These are phyloP conservation scores for Neofusicoccum laricinum DNA, from an alignment of 2,329 filamentous ascomycete species.

Conservation along the genomic window DNA sequence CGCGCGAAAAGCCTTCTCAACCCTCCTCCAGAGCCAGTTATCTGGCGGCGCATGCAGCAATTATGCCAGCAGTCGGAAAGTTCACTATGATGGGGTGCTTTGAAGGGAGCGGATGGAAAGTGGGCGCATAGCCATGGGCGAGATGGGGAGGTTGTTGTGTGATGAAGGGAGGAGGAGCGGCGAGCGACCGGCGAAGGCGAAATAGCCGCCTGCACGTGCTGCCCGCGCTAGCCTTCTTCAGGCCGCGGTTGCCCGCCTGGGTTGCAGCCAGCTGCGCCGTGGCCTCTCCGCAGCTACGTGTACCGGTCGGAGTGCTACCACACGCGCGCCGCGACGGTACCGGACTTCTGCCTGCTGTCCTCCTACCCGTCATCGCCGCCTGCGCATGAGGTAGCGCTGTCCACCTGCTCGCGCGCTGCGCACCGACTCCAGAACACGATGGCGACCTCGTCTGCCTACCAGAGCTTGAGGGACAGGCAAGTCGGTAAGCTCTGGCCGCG, in stretches of 20 bases:
- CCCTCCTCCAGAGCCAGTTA: slow-evolving; percentile 17
- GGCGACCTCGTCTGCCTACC: slow-evolving; percentile 45
- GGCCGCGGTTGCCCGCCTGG: neutral
- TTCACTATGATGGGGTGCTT: slow-evolving; percentile 17
- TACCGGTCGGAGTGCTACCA: neutral
- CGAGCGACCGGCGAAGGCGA: slow-evolving; percentile 19
- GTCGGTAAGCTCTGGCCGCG: slow-evolving; percentile 55
- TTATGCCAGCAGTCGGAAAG: slow-evolving; percentile 14
- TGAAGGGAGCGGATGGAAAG: slow-evolving; percentile 29
- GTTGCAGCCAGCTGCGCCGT: slow-evolving; percentile 10
- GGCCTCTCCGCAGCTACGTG: slow-evolving; percentile 7
- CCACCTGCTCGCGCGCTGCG: slow-evolving; percentile 28
- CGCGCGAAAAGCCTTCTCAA: slow-evolving; percentile 16
- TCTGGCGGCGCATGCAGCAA: slow-evolving; percentile 16
- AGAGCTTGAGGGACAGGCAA: slow-evolving; percentile 68
- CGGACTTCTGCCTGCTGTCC: neutral
- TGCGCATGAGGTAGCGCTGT: slow-evolving; percentile 17
- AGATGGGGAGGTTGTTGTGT: slow-evolving; percentile 20
- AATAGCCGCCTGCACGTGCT: slow-evolving; percentile 16
- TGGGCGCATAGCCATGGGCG: slow-evolving; percentile 17
- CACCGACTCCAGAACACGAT: slow-evolving; percentile 39
- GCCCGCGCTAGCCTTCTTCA: slow-evolving; percentile 1
- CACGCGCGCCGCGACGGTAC: slow-evolving; percentile 3
- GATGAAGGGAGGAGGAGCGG: slow-evolving; percentile 18
- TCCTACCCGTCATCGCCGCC: neutral